Evolutionary conservation across 768 basidiomycete genomes (phyloP), one percentile per base, ranked within the genome.

Genomic region (Mycena capillaripes): DNA sequence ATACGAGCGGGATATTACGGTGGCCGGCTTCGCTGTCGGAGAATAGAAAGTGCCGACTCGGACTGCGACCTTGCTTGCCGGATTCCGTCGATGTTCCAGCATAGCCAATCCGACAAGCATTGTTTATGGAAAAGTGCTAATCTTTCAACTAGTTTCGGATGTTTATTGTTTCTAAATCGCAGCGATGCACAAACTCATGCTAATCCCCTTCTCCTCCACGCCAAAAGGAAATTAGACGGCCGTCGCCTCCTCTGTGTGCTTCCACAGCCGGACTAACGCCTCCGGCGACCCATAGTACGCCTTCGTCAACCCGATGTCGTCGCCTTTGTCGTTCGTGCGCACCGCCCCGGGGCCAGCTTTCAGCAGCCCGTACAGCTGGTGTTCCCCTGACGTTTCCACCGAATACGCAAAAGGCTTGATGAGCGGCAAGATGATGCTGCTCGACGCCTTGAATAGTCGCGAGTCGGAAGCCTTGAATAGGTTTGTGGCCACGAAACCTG

Each of bases 181-280:
- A n/a, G n/a, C n/a, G n/a, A n/a, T n/a, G n/a, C n/a, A n/a, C n/a
- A n/a, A n/a, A n/a, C n/a, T n/a, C n/a, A n/a, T n/a, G n/a, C n/a
- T n/a, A n/a, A n/a, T n/a, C n/a, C n/a, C n/a, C n/a, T n/a, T n/a
- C n/a, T n/a, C n/a, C n/a, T n/a, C n/a, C n/a, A n/a, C n/a, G n/a
- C n/a, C n/a, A n/a, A n/a, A n/a, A n/a, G n/a, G n/a, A n/a, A 36
- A 38, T 38, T 16, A 38, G 38, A 38, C 38, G 9, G 38, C 38
- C 25, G 67, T 73, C 50, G 17, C 72, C 17, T 73, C 67, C 67
- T 73, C 72, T 21, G 72, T 73, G 25, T 73, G 72, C 57, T 69
- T 65, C 72, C 72, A 73, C 59, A 73, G 40, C 36, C 62, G 32
- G 11, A 25, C 32, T 62, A 73, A 60, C 38, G 66, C 72, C n/a